Conservation (phyloP, 345 rosid species). For the Psidium guajava region DNA sequence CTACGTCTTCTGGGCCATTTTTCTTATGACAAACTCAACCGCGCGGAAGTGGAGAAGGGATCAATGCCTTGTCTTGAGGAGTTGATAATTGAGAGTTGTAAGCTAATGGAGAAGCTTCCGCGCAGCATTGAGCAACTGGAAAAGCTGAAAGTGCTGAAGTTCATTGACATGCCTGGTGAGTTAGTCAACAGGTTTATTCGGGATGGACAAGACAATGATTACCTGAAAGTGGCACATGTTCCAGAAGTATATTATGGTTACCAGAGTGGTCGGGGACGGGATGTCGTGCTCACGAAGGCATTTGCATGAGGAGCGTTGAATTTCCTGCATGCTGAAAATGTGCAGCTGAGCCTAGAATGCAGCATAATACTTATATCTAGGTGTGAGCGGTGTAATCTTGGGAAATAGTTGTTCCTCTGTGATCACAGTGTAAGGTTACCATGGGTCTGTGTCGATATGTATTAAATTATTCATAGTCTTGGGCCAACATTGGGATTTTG, state of each 20-base stretch:
- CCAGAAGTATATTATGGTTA: constrained; percentile 15
- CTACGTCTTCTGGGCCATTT: constrained; percentile 9
- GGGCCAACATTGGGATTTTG: too few relatives aligned
- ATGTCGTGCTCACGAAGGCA: constrained; percentile 2
- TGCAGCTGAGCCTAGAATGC: not conserved
- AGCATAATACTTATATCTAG: rapidly evolving
- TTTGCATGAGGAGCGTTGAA: not conserved
- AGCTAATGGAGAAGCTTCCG: constrained; percentile 10
- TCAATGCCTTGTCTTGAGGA: constrained; percentile 18
- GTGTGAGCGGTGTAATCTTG: rapidly evolving
- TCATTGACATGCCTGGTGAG: constrained; percentile 18
- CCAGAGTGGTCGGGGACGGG: constrained; percentile 12
- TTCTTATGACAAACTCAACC: constrained; percentile 2
- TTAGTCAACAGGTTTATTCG: constrained; percentile 8
- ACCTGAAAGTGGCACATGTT: constrained; percentile 9
- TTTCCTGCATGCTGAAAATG: constrained; percentile 4
- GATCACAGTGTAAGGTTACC: too few relatives aligned
- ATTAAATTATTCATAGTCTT: too few relatives aligned
- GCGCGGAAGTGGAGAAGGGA: constrained; percentile 8
- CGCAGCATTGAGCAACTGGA: constrained; percentile 10
- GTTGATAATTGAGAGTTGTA: constrained; percentile 10
- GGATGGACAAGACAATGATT: constrained; percentile 4
- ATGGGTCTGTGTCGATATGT: too few relatives aligned
- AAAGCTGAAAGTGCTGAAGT: constrained; percentile 12
- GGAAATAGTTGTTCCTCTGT: not conserved